Evolutionary conservation across 164 flowering plant genomes (phyloP), one percentile per base, ranked within the genome.

Genomic region (Vitis vinifera): DNA sequence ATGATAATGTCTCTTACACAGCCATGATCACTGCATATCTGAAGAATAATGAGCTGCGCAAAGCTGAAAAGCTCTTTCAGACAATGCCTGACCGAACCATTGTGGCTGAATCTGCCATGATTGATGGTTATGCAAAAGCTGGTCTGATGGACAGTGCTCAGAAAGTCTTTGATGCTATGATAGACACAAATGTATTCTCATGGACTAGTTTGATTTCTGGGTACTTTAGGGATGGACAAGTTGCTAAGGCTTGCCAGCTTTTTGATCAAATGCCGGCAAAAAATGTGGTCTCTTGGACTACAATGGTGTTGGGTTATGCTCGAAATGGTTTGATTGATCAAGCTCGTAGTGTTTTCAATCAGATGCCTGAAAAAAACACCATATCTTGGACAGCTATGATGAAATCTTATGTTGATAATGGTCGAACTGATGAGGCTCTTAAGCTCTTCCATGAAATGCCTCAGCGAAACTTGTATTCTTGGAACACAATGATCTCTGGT

Each of bases 161-260:
- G 56, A 62, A 51, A 12, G 52, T 88, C 19, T 86, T 88, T 62
- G 83, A 86, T 56, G 59, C 30, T 7, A 88, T 85, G 88, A 68
- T 76, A 2, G 73, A 77, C 51, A 76, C 79, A 51, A 85, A 86
- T 80, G 87, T 85, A 0, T 79, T 62, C 66, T 75, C 88, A 0
- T 88, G 90, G 89, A 86, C 83, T 15, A 76, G 85, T 78, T 75
- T 85, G 83, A 77, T 88, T 59, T 80, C 86, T 52, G 90, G 87
- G 68, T 86, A 83, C 58, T 74, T 83, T 37, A 61, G 68, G 29
- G 52, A 56, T 11, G 84, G 92, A 12, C 55, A 47, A 12, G 78
- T 78, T 59, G 73, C 56, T 53, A 85, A 81, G 61, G 89, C 85
- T 50, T 62, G 73, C 8, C 47, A 61, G 48, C 66, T 88, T 57